phyloP scores from a whole-genome alignment of 2,329 filamentous ascomycete genomes.

The Aspergillus luchuensis region DNA sequence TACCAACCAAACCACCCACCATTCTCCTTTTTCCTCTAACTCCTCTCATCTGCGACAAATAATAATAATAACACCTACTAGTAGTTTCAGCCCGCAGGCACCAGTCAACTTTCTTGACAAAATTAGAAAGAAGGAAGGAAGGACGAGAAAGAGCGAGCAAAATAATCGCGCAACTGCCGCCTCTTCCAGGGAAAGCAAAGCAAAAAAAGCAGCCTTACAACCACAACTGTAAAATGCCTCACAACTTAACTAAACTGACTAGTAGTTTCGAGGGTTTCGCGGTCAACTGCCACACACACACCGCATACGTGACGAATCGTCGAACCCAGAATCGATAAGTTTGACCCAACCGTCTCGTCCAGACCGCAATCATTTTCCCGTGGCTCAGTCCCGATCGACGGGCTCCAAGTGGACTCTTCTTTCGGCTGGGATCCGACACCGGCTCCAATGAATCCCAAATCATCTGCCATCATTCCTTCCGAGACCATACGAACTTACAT shows the following conservation, averaged over 20 bases:
- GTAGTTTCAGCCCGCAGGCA: not conserved
- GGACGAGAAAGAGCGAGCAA: not conserved
- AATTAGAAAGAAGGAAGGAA: conserved; percentile 1
- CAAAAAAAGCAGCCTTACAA: not conserved
- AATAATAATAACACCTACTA: not conserved
- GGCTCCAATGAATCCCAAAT: conserved; percentile 1
- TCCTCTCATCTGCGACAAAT: not conserved
- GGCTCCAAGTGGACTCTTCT: not conserved
- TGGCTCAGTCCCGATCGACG: conserved; percentile 6
- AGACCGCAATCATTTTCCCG: conserved; percentile 6
- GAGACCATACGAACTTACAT: too few species aligned
- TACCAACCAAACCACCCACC: too few species aligned
- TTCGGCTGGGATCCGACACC: conserved; percentile 10
- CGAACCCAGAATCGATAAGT: not conserved
- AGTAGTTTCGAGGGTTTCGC: not conserved
- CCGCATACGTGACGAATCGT: not conserved
- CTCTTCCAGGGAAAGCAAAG: not conserved
- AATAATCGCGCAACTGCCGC: conserved; percentile 6
- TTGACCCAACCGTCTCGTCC: conserved; percentile 2
- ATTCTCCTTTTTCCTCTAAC: not conserved
- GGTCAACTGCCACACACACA: not conserved
- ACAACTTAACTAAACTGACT: not conserved
- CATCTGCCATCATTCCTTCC: not conserved
- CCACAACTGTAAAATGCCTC: not conserved
- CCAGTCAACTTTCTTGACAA: not conserved